Evolutionary conservation across 345 rosid species (phyloP).

Genomic region (Stellera chamaejasme): DNA sequence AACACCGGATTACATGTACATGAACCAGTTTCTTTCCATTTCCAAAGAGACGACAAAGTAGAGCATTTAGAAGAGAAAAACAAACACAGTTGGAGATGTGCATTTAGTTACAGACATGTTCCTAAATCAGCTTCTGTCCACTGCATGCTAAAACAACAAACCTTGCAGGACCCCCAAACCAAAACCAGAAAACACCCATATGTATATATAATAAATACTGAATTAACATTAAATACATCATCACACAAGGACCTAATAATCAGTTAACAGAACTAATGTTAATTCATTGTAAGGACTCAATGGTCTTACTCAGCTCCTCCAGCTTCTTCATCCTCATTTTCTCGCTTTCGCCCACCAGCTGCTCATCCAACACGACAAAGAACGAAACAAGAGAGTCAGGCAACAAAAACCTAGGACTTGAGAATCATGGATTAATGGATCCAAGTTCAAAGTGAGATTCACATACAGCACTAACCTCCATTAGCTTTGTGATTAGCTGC

Average conservation of each 20-base stretch:
- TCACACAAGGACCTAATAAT: slow-evolving; percentile 11
- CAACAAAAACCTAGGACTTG: background rate
- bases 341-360: slow-evolving; percentile 85
- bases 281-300: slow-evolving; percentile 25
- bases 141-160: no score
- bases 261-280: slow-evolving; percentile 6
- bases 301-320: slow-evolving; percentile 77
- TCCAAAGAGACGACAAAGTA: no score
- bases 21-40: no score
- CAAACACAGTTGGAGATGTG: no score
- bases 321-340: slow-evolving; percentile 78
- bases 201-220: no score
- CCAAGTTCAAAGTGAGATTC: slow-evolving; percentile 2
- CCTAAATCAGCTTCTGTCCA: no score
- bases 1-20: no score
- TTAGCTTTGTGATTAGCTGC: slow-evolving; percentile 75
- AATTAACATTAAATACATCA: slow-evolving; percentile 14
- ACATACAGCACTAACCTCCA: slow-evolving; percentile 53
- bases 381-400: slow-evolving; percentile 5
- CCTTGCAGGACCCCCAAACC: no score
- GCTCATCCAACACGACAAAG: slow-evolving; percentile 19
- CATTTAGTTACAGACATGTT: no score
- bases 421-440: background rate
- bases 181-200: no score
- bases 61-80: no score